Conservation (phyloP, 495 filamentous ascomycete genomes). For the Pseudoneurospora amorphoporcata region DNA sequence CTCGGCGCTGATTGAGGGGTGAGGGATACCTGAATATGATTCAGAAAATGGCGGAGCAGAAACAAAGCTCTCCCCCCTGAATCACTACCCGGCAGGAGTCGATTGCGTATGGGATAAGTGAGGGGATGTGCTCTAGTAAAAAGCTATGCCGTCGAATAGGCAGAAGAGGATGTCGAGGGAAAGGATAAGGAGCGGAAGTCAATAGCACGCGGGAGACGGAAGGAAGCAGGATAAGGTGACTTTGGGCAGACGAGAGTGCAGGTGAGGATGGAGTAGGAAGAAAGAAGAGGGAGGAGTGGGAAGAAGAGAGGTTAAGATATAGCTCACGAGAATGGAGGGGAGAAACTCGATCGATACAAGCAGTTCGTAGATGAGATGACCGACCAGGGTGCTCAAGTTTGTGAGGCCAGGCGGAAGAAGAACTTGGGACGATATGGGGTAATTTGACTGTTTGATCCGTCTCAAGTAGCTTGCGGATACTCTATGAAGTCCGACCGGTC, state of each 20-base stretch:
- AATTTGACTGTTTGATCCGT: not conserved
- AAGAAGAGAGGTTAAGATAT: not conserved
- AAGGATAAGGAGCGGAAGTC: not conserved
- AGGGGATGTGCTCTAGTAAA: not conserved
- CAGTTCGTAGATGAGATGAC: not conserved
- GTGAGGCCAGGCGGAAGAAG: not conserved
- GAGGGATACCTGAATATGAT: not conserved
- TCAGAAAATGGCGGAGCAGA: not conserved
- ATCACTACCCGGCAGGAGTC: not conserved
- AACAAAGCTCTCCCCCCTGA: too few relatives aligned
- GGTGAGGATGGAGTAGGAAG: not conserved
- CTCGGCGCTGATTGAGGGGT: not conserved
- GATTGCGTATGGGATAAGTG: not conserved
- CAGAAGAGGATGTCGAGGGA: not conserved
- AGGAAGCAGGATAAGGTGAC: too few relatives aligned
- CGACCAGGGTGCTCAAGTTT: not conserved
- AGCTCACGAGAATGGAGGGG: not conserved
- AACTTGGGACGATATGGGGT: not conserved
- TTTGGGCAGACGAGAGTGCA: not conserved
- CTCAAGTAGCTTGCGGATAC: not conserved
- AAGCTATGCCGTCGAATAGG: not conserved
- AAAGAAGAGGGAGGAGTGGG: not conserved
- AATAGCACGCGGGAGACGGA: not conserved
- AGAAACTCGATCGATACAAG: not conserved
- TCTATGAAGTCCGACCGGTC: not conserved